Percentiles rank a stretch among this genome's conserved stretches.
Evolutionary conservation across 768 basidiomycete species (phyloP).

Genomic region (Russula emetica): DNA sequence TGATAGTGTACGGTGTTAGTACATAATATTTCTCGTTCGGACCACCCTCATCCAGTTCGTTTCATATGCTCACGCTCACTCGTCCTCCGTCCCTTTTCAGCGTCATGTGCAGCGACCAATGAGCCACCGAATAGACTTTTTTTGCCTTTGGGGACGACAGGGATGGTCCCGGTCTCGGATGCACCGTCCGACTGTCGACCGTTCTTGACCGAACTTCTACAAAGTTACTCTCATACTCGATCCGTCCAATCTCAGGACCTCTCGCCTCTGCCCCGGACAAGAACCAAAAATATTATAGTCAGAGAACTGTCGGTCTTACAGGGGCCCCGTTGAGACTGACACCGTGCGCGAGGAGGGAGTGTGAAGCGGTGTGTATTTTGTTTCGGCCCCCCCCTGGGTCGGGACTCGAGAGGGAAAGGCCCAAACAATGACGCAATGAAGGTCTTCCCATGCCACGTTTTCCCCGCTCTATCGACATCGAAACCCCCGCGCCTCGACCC

Average conservation of each 20-base stretch:
- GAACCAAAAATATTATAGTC: too few species aligned
- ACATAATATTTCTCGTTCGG: conserved; percentile 20
- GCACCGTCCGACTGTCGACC: not conserved
- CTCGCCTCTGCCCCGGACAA: not conserved
- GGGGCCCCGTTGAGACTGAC: conserved; percentile 1
- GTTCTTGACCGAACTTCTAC: conserved; percentile 14
- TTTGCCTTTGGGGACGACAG: conserved; percentile 8
- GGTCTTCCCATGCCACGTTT: conserved; percentile 7
- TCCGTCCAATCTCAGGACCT: conserved; percentile 9
- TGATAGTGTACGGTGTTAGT: conserved; percentile 5
- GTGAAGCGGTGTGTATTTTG: not conserved
- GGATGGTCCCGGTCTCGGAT: not conserved
- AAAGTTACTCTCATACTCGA: conserved; percentile 6
- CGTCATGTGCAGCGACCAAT: not conserved
- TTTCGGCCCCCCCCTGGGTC: not conserved
- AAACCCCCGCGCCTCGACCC: conserved; percentile 25
- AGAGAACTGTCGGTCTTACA: not conserved
- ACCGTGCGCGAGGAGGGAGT: conserved; percentile 5
- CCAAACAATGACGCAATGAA: conserved; percentile 20
- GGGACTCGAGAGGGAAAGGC: not conserved
- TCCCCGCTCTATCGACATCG: conserved; percentile 26
- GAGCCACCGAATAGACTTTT: conserved; percentile 27
- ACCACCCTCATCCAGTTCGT: too few species aligned
- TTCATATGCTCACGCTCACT: not conserved
- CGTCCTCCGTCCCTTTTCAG: not conserved